Evolutionary conservation across 306 rosid genomes (phyloP), one percentile per base, ranked within the genome.

Genomic region (Sphenostylis stenocarpa): DNA sequence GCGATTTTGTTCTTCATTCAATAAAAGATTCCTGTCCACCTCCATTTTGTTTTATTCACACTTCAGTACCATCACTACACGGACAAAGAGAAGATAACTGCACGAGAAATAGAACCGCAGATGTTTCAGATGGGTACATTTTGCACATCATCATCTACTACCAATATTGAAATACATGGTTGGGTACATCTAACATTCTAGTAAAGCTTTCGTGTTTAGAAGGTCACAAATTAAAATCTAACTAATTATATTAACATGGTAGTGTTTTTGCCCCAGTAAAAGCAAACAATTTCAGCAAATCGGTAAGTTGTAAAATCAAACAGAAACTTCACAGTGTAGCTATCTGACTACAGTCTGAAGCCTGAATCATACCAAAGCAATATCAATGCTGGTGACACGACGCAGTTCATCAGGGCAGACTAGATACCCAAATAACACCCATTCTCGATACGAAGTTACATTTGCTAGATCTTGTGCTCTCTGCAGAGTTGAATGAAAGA

Each of bases 341-440:
- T 15, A 66, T 11, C 63, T 58, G 53, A 52, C 28, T 28, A 41
- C 58, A 87, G 29, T 58, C 43, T 70, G 45, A 68, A 65, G 70
- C 73, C 57, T 26, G 74, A 68, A 82, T 26, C 77, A 80, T 90
- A 95, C 99, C 97, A 90, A 82, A 73, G 99, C 96, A 84, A 95
- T 95, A 78, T 95, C 99, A 80, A 95, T 90, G 91, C 99, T 95
- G 58, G 99, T 92, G 77, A 90, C 97, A 55, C 97, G 99, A 43
- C 94, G 99, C 82, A 95, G 88, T 88, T 95, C 99, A 87, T 95
- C 99, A 24, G 99, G 96, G 84, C 99, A 95, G 80, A 95, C 97
- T 87, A 95, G 99, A 85, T 92, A 95, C 83, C 99, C 99, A 69
- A 92, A 82, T 77, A 95, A 83, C 75, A 95, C 99, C 99, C 99